Conservation (phyloP, 805 yeast species). For the Candida cerambycidarum region DNA sequence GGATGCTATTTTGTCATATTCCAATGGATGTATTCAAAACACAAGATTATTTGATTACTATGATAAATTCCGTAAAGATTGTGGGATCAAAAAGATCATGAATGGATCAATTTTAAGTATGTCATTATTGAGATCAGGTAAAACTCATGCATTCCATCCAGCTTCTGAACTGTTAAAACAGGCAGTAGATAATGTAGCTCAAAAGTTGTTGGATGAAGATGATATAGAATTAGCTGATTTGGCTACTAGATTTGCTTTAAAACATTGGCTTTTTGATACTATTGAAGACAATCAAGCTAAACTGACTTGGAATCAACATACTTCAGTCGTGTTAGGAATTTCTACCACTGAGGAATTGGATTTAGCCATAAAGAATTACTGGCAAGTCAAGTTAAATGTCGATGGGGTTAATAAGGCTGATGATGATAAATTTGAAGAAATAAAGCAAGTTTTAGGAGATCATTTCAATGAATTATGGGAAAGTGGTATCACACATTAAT, state of each 20-base stretch:
- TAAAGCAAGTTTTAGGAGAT: conserved; percentile 47
- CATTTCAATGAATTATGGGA: conserved; percentile 70
- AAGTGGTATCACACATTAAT: conserved; percentile 30
- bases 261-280: conserved; percentile 50
- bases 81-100: conserved; percentile 57
- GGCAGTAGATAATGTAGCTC: conserved; percentile 49
- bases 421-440: conserved; percentile 38
- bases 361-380: conserved; percentile 58
- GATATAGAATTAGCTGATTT: conserved; percentile 74
- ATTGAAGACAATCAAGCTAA: conserved; percentile 10
- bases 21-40: conserved; percentile 82
- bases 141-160: conserved; percentile 79
- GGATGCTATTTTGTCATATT: conserved; percentile 77
- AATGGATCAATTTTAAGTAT: conserved; percentile 87
- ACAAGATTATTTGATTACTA: conserved; percentile 47
- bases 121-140: conserved; percentile 73
- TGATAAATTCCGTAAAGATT: conserved; percentile 49
- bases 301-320: conserved; percentile 23
- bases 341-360: conserved; percentile 63
- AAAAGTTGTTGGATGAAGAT: conserved; percentile 31
- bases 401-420: conserved; percentile 42
- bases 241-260: conserved; percentile 73
- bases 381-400: conserved; percentile 41
- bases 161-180: conserved; percentile 58
- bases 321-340: conserved; percentile 77